These are phyloP conservation scores for Fusarium burgessii DNA, from an alignment of 2,329 filamentous ascomycete species.

Conservation along the genomic window DNA sequence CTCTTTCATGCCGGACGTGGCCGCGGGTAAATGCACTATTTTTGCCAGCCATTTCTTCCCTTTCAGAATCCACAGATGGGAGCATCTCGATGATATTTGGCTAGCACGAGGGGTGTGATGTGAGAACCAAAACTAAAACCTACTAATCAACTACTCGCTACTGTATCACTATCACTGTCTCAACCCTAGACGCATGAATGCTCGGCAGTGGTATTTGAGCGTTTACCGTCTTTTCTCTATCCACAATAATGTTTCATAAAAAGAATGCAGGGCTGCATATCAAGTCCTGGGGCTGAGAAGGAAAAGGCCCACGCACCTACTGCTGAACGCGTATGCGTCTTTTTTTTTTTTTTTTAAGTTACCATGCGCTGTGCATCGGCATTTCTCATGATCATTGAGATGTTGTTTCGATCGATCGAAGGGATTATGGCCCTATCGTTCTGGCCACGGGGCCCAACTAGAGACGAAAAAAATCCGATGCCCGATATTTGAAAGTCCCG, in stretches of 20 bases:
- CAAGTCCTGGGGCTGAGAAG: neutral
- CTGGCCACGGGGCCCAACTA: neutral
- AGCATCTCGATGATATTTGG: neutral
- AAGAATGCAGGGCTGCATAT: slow-evolving; percentile 11
- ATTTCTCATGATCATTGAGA: slow-evolving; percentile 23
- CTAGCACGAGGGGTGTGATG: neutral
- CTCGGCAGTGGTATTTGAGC: neutral
- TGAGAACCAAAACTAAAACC: neutral
- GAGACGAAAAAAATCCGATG: slow-evolving; percentile 7
- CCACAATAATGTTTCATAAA: slow-evolving; percentile 7
- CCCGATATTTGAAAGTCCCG: slow-evolving; percentile 7
- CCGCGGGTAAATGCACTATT: slow-evolving; percentile 13
- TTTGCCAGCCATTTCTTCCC: neutral
- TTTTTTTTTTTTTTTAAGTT: slow-evolving; percentile 8
- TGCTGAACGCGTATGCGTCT: slow-evolving; percentile 5
- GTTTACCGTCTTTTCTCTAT: slow-evolving; percentile 16
- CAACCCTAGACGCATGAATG: neutral
- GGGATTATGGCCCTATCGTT: slow-evolving; percentile 5
- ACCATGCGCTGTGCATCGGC: slow-evolving; percentile 12
- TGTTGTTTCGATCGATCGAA: slow-evolving; percentile 30
- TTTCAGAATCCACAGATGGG: neutral
- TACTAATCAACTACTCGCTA: too few species aligned
- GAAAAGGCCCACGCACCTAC: neutral
- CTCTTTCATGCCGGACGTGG: neutral
- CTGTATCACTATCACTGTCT: neutral